phyloP scores from a whole-genome alignment of 495 filamentous ascomycete species.

The Oidiodendron maius region DNA sequence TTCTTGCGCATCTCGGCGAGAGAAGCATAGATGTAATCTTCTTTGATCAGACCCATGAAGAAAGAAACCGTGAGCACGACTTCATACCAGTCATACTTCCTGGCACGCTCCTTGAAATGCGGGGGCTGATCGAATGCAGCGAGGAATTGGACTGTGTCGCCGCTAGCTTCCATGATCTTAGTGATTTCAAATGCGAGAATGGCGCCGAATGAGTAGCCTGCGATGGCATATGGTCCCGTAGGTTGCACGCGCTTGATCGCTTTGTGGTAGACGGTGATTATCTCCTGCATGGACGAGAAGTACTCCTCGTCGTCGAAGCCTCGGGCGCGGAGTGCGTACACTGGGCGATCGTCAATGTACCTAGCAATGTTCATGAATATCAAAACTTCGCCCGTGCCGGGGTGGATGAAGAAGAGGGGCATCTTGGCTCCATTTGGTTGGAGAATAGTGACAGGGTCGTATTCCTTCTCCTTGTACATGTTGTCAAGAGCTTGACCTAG shows the following conservation, averaged over 20 bases:
- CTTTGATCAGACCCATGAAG: conserved; percentile 41
- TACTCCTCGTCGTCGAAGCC: conserved; percentile 25
- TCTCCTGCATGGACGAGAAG: conserved; percentile 10
- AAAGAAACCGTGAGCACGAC: conserved; percentile 40
- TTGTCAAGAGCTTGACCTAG: conserved; percentile 27
- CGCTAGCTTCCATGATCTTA: conserved; percentile 35
- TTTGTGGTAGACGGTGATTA: conserved; percentile 31
- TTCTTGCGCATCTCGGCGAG: conserved; percentile 12
- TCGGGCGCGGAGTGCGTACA: conserved; percentile 47
- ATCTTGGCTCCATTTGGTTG: conserved; percentile 29
- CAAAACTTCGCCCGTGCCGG: conserved; percentile 50
- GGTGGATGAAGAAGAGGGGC: conserved; percentile 53
- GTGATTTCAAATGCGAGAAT: conserved; percentile 51
- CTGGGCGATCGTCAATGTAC: conserved; percentile 40
- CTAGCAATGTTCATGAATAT: conserved; percentile 47
- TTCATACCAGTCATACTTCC: conserved; percentile 38
- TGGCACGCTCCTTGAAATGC: conserved; percentile 47
- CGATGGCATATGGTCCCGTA: conserved; percentile 48
- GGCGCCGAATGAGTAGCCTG: conserved; percentile 48
- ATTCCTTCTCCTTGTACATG: conserved; percentile 17
- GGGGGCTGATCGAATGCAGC: conserved; percentile 41
- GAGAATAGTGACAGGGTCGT: conserved; percentile 43
- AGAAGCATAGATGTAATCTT: conserved; percentile 24
- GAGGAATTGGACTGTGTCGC: conserved; percentile 28
- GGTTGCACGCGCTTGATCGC: conserved; percentile 43